phyloP scores from a whole-genome alignment of 2,329 filamentous ascomycete species.

The Ceratocystiopsis sp. region DNA sequence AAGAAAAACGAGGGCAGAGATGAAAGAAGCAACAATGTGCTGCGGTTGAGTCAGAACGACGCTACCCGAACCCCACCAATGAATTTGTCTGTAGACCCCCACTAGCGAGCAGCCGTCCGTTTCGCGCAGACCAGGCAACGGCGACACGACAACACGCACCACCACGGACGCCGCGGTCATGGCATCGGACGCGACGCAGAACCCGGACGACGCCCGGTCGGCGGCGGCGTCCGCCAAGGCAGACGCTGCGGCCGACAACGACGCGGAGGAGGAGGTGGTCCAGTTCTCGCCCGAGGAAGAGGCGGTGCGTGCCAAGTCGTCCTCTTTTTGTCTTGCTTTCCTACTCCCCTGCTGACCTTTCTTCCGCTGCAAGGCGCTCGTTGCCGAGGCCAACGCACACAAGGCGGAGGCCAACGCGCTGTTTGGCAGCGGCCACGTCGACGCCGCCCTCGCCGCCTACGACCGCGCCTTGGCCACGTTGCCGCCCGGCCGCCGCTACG shows the following conservation, averaged over 20 bases:
- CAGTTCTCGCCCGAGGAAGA: constrained; percentile 38
- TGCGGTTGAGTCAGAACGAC: too few relatives aligned
- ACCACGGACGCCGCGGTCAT: too few relatives aligned
- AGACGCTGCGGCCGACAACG: constrained; percentile 4
- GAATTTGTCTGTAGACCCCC: too few relatives aligned
- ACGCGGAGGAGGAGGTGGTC: constrained; percentile 12
- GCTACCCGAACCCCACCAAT: too few relatives aligned
- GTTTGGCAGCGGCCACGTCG: constrained; percentile 57
- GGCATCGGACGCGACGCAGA: too few relatives aligned
- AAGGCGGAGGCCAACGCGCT: constrained; percentile 64
- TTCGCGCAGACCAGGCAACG: too few relatives aligned
- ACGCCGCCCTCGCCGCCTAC: constrained; percentile 67
- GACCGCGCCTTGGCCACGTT: constrained; percentile 62
- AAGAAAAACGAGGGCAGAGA: too few relatives aligned
- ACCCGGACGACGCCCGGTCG: too few relatives aligned
- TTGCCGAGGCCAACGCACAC: constrained; percentile 52
- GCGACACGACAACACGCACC: too few relatives aligned
- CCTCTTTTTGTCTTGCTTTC: neutral
- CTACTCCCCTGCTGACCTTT: neutral
- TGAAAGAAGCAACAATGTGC: too few relatives aligned
- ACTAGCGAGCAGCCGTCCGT: too few relatives aligned
- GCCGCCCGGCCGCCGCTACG: constrained; percentile 74
- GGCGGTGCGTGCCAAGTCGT: constrained; percentile 10
- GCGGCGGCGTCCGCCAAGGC: too few relatives aligned
- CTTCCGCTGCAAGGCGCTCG: constrained; percentile 33